A percentile compares a stretch with the other conserved stretches of the same genome.
phyloP scores from a whole-genome alignment of 2,329 filamentous ascomycete species.

The Ophiostoma montium region DNA sequence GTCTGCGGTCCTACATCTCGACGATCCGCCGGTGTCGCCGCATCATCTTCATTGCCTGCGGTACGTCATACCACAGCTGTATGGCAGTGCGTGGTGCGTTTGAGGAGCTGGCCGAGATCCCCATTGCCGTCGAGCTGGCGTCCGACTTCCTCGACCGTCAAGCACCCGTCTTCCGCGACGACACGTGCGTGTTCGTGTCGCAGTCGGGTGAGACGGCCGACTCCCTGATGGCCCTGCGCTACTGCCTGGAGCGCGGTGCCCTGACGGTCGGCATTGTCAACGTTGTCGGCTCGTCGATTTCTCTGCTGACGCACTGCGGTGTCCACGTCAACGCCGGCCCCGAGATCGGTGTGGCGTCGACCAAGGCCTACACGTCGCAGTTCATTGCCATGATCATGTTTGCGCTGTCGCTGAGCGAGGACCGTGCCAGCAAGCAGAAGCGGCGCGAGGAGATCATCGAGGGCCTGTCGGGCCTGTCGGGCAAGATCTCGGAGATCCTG shows the following conservation, averaged over 20 bases:
- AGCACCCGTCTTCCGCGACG: constrained; percentile 96
- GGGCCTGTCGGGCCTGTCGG: constrained; percentile 72
- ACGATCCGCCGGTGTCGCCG: constrained; percentile 94
- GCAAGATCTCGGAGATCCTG: constrained; percentile 83
- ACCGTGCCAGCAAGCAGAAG: constrained; percentile 86
- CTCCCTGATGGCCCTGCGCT: constrained; percentile 89
- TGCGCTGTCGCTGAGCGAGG: constrained; percentile 86
- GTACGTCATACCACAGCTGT: constrained; percentile 96
- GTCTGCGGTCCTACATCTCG: constrained; percentile 86
- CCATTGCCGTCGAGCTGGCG: constrained; percentile 89
- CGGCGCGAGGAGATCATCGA: constrained; percentile 94
- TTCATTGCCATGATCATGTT: constrained; percentile 99
- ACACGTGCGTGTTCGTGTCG: constrained; percentile 97
- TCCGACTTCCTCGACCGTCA: constrained; percentile 96
- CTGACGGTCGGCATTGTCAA: constrained; percentile 98
- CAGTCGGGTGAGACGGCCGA: constrained; percentile 98
- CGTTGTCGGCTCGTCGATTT: constrained; percentile 96
- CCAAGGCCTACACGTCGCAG: constrained; percentile 98
- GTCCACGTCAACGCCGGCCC: constrained; percentile 98
- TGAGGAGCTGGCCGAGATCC: constrained; percentile 95
- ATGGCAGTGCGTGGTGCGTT: constrained; percentile 98
- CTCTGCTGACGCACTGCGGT: constrained; percentile 95
- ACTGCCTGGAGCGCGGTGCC: constrained; percentile 94
- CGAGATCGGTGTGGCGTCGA: constrained; percentile 96
- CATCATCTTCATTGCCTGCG: constrained; percentile 98